These are phyloP conservation scores for Karstenula rhodostoma DNA, from an alignment of 2,329 filamentous ascomycete species.

Conservation along the genomic window DNA sequence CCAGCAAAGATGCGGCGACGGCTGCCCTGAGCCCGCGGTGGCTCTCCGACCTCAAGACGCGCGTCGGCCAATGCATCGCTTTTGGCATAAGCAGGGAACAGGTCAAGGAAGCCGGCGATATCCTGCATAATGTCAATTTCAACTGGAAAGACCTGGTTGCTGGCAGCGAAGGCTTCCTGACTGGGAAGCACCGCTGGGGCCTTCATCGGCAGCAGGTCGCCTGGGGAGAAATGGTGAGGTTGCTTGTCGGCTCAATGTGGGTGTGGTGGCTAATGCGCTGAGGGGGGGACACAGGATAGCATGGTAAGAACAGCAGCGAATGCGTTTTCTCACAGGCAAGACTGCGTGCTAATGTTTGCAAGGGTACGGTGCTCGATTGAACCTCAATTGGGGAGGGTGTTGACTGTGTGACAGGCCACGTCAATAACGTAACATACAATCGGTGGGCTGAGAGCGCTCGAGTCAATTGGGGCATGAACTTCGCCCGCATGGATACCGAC, in stretches of 20 bases:
- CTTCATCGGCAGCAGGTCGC: slow-evolving; percentile 72
- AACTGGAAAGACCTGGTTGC: slow-evolving; percentile 78
- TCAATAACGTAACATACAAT: slow-evolving; percentile 87
- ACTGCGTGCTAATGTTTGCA: slow-evolving; percentile 26
- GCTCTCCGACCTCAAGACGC: slow-evolving; percentile 72
- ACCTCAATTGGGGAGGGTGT: slow-evolving; percentile 16
- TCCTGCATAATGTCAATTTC: slow-evolving; percentile 66
- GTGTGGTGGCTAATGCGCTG: slow-evolving; percentile 36
- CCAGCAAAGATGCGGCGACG: slow-evolving; percentile 31
- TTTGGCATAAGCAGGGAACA: slow-evolving; percentile 73
- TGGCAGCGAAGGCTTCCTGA: slow-evolving; percentile 79
- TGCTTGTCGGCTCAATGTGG: slow-evolving; percentile 32
- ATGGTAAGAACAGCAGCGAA: slow-evolving; percentile 58
- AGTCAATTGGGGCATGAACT: slow-evolving; percentile 79
- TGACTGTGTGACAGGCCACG: slow-evolving; percentile 66
- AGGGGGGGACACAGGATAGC: slow-evolving; percentile 51
- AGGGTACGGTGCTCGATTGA: slow-evolving; percentile 21
- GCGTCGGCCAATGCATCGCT: slow-evolving; percentile 77
- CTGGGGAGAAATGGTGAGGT: slow-evolving; percentile 82
- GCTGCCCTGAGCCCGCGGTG: slow-evolving; percentile 64
- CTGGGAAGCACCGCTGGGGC: slow-evolving; percentile 66
- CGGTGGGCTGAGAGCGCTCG: slow-evolving; percentile 83
- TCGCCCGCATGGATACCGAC: slow-evolving; percentile 68
- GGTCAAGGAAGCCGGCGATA: slow-evolving; percentile 62
- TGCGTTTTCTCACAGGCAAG: slow-evolving; percentile 17